Conservation (phyloP, 495 filamentous ascomycete species). For the Hypomontagnella monticulosa region DNA sequence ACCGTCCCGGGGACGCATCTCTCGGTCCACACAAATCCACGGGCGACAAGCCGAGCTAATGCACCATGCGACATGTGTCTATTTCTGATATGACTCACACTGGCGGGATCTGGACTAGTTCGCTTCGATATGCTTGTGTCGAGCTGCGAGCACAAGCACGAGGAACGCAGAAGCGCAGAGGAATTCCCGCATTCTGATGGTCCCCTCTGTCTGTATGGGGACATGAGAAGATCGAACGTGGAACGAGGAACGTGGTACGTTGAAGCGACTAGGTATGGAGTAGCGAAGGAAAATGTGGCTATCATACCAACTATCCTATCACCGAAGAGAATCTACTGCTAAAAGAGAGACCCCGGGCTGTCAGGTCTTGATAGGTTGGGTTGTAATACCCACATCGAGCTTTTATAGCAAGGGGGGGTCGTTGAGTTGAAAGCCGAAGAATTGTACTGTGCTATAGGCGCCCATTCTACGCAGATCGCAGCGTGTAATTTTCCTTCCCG, state of each 20-base stretch:
- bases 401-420: constrained; percentile 15
- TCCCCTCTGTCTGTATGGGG: neutral
- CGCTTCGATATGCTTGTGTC: constrained; percentile 24
- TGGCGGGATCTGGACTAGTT: constrained; percentile 26
- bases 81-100: constrained; percentile 41
- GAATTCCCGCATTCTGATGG: neutral
- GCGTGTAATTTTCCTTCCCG: constrained; percentile 18
- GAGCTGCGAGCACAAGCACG: constrained; percentile 10
- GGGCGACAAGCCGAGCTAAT: constrained; percentile 32
- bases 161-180: constrained; percentile 1
- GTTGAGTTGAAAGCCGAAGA: neutral
- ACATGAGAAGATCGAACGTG: constrained; percentile 10
- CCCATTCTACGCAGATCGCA: constrained; percentile 21
- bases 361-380: constrained; percentile 28
- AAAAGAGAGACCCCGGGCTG: constrained; percentile 12
- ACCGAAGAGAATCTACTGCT: constrained; percentile 25
- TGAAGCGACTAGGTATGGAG: constrained; percentile 26
- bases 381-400: constrained; percentile 15
- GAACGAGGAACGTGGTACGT: neutral
- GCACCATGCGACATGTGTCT: constrained; percentile 38
- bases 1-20: constrained; percentile 27
- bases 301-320: constrained; percentile 17
- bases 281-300: constrained; percentile 10
- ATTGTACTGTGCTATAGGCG: constrained; percentile 29
- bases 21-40: constrained; percentile 33